Base-by-base conservation (phyloP, 441 rosid species). In the Manihot esculenta region DNA sequence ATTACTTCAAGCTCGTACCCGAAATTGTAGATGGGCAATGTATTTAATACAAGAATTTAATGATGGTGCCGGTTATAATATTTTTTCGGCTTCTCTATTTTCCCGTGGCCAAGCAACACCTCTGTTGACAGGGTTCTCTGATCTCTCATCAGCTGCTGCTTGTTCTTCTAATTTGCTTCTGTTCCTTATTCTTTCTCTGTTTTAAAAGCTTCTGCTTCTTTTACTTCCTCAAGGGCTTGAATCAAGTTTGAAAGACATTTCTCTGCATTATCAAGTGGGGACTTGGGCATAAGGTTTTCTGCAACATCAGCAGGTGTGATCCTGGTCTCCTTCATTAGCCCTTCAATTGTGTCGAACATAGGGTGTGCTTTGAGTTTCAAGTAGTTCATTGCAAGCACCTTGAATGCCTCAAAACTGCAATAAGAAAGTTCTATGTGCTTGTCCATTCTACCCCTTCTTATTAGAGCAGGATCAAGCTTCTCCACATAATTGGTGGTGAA, bases 371-470 rank as follows among this genome's bases (percentile, higher is more conserved):
- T 88, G 26, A 85, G 70, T 27, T 76, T 78, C 58, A 89, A 68
- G 72, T 89, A 89, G 71, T 91, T 91, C 72, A 74, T 83, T 5
- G 93, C 93, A 0, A 91, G 82, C 44, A 84, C 79, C 77, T 84
- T 83, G 80, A 89, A 91, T 20, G 87, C 89, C 72, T 80, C 82
- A 63, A 83, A 91, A 62, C 78, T 69, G 77, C 91, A 91, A 72
- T 87, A 84, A 9, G 94, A 89, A 33, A 91, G 78, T 78, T 89
- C 89, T 24, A 86, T 82, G 69, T 86, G 94, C 80, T 85, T 89
- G 65, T 89, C 95, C 93, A 89, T 91, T 71, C 97, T 78, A 3
- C 97, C 95, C 71, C 90, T 86, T 76, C 97, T 79, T 60, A 85
- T 88, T 26, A 89, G 70, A 18, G 94, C 91, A 12, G 89, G 87